Conservation (phyloP, 805 yeast species). For the Saturnispora serradocipensis region DNA sequence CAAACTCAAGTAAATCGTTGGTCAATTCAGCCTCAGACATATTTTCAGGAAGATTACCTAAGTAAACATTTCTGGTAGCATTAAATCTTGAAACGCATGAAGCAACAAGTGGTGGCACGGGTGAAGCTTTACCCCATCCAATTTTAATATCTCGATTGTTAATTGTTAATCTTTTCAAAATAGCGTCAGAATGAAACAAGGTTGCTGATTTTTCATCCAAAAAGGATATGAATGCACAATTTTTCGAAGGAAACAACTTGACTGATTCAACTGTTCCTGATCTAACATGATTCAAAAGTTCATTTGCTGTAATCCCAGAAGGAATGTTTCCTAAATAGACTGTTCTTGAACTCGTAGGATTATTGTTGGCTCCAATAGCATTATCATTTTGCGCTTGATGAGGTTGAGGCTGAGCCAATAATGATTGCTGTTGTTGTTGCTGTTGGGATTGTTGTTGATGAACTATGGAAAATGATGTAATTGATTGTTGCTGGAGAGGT, state of each 20-base stretch:
- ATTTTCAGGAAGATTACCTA: conserved; percentile 62
- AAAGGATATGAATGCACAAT: conserved; percentile 86
- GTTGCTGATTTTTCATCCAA: conserved; percentile 83
- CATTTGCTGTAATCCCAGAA: conserved; percentile 66
- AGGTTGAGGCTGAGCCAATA: conserved; percentile 7
- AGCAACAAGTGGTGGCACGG: conserved; percentile 64
- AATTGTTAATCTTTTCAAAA: conserved; percentile 70
- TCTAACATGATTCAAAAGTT: conserved; percentile 80
- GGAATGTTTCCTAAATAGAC: conserved; percentile 89
- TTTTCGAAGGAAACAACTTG: conserved; percentile 68
- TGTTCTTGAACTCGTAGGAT: conserved; percentile 49
- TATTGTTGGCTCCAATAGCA: neutral
- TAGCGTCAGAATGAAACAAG: conserved; percentile 88
- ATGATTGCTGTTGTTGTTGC: neutral
- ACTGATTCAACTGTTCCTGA: conserved; percentile 83
- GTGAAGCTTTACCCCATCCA: conserved; percentile 87
- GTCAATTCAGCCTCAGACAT: conserved; percentile 57
- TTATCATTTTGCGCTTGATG: neutral
- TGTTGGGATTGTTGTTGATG: neutral
- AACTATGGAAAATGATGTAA: neutral
- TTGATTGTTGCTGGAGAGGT: conserved; percentile 3
- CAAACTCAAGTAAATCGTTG: conserved; percentile 62
- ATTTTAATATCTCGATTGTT: conserved; percentile 74
- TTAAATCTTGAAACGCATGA: conserved; percentile 74
- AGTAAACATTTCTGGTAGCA: conserved; percentile 89